Conservation (phyloP, 495 filamentous ascomycete genomes). For the Penicillium turbatum region DNA sequence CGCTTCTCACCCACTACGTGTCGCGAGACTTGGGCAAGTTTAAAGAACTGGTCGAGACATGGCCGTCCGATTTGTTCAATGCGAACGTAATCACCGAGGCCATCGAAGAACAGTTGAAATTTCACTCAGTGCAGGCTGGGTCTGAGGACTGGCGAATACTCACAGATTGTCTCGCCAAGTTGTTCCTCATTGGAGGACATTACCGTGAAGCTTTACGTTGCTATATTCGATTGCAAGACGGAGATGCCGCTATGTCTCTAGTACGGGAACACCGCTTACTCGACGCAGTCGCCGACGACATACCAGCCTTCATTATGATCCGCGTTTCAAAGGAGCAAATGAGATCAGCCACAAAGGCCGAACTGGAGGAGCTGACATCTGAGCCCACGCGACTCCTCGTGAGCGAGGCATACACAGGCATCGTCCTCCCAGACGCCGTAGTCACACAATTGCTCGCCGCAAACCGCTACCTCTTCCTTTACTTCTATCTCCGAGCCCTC, state of each 20-base stretch:
- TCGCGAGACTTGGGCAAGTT: constrained; percentile 62
- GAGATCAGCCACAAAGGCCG: constrained; percentile 57
- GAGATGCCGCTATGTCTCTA: constrained; percentile 77
- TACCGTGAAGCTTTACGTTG: constrained; percentile 78
- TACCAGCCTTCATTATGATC: constrained; percentile 81
- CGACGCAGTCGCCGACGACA: constrained; percentile 80
- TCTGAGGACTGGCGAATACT: constrained; percentile 81
- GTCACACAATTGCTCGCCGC: constrained; percentile 64
- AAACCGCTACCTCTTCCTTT: constrained; percentile 65
- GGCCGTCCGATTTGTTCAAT: constrained; percentile 83
- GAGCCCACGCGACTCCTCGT: constrained; percentile 85
- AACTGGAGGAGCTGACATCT: constrained; percentile 70
- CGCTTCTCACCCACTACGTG: constrained; percentile 82
- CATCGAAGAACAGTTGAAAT: constrained; percentile 70
- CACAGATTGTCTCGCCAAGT: constrained; percentile 73
- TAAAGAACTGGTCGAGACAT: constrained; percentile 72
- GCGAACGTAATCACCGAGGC: constrained; percentile 61
- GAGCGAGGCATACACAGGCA: constrained; percentile 83
- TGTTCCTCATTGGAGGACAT: constrained; percentile 74
- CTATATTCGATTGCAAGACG: constrained; percentile 88
- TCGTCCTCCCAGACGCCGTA: constrained; percentile 72
- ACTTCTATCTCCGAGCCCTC: constrained; percentile 82
- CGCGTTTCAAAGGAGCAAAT: constrained; percentile 73
- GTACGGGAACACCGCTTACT: constrained; percentile 81
- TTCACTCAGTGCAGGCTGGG: constrained; percentile 62